phyloP scores from a whole-genome alignment of 139 green algal genomes.

The Tetradesmus lagerheimii region DNA sequence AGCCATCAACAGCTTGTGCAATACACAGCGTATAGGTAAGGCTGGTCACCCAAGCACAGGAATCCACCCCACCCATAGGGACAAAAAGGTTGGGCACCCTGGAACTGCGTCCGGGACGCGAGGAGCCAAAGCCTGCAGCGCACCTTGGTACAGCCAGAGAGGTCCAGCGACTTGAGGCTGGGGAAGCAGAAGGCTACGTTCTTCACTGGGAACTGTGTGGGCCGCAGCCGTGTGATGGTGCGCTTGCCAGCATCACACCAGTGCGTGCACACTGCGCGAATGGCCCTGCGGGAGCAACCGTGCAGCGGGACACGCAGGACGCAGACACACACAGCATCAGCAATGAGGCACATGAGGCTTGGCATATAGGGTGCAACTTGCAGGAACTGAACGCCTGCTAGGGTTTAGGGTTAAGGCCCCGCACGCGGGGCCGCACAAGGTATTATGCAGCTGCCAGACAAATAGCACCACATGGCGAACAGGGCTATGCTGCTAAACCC shows the following conservation, averaged over 20 bases:
- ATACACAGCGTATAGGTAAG: no score
- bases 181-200: conserved; percentile 14
- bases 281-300: not conserved
- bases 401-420: no score
- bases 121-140: no score
- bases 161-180: conserved; percentile 35
- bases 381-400: not conserved
- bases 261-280: conserved; percentile 34
- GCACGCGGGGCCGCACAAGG: no score
- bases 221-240: conserved; percentile 6
- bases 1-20: no score
- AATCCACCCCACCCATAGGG: no score
- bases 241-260: conserved; percentile 34
- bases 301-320: not conserved
- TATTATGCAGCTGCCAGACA: no score
- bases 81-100: no score
- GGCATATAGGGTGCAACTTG: not conserved
- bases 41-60: no score
- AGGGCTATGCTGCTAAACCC: no score
- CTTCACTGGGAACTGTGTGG: conserved; percentile 3
- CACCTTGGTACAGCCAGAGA: conserved; percentile 49
- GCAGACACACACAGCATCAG: not conserved
- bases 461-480: no score
- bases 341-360: not conserved
- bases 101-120: no score